These are phyloP conservation scores for Nannochloropsis gaditana DNA, from an alignment of 108 stramenopile genomes.

Conservation along the genomic window DNA sequence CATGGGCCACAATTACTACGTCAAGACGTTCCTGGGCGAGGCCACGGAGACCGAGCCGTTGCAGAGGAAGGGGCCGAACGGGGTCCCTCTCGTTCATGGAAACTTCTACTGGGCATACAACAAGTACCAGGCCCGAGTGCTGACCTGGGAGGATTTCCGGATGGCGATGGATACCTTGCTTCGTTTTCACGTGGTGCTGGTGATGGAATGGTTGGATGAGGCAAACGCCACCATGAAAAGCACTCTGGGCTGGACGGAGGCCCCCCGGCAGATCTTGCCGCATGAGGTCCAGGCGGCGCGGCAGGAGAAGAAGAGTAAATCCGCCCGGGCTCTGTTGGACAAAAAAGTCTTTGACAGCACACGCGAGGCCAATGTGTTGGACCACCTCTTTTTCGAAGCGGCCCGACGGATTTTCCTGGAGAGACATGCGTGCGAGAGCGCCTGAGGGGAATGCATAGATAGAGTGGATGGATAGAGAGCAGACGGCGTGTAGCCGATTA, in stretches of 20 bases:
- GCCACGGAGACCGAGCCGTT: constrained; percentile 20
- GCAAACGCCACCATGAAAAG: constrained; percentile 33
- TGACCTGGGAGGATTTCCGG: constrained; percentile 36
- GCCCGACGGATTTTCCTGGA: constrained; percentile 50
- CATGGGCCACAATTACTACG: constrained; percentile 52
- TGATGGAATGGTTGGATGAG: constrained; percentile 45
- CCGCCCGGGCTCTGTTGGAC: constrained; percentile 28
- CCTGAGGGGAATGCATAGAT: neutral
- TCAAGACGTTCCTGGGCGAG: constrained; percentile 45
- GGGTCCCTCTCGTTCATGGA: neutral
- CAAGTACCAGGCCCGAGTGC: neutral
- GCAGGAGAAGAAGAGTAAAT: constrained; percentile 26
- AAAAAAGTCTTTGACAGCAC: constrained; percentile 21
- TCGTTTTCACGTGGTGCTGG: constrained; percentile 43
- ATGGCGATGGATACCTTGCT: constrained; percentile 30
- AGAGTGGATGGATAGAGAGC: no score
- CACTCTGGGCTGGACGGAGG: constrained; percentile 39
- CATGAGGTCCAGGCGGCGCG: constrained; percentile 46
- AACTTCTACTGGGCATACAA: neutral
- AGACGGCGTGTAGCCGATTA: no score
- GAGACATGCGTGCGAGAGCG: constrained; percentile 32
- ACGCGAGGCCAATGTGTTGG: constrained; percentile 38
- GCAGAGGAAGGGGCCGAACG: neutral
- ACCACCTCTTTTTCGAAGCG: constrained; percentile 50
- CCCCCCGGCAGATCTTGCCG: constrained; percentile 40